phyloP scores from a whole-genome alignment of 1,284 basidiomycete species.

The Golubevia pallescens region DNA sequence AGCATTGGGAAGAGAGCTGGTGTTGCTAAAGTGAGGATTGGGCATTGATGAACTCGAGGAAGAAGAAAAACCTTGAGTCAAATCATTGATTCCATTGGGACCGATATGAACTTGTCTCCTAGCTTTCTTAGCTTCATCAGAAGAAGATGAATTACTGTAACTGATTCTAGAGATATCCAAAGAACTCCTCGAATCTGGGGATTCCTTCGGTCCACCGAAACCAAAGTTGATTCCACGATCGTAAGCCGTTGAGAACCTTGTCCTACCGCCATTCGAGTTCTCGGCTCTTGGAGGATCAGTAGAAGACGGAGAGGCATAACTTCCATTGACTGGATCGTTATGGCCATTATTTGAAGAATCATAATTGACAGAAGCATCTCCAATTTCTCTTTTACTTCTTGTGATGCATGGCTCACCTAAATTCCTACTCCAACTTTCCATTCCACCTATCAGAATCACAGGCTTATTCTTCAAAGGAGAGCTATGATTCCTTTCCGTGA shows the following conservation, averaged over 20 bases:
- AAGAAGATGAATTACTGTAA: not conserved
- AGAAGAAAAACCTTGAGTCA: slow-evolving; percentile 8
- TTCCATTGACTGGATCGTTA: no score
- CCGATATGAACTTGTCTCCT: slow-evolving; percentile 30
- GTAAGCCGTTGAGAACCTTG: not conserved
- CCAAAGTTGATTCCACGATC: not conserved
- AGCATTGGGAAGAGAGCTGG: not conserved
- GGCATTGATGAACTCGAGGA: slow-evolving; percentile 9
- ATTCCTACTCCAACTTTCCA: slow-evolving; percentile 46
- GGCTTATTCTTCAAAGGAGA: slow-evolving; percentile 34
- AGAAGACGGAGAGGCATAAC: not conserved
- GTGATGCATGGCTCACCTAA: slow-evolving; percentile 32
- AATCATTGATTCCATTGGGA: slow-evolving; percentile 9
- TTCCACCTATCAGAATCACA: slow-evolving; percentile 51
- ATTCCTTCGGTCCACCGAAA: not conserved
- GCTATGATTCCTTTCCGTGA: not conserved
- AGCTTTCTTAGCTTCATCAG: slow-evolving; percentile 14
- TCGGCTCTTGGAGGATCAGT: not conserved
- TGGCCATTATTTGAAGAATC: not conserved
- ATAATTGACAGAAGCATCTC: not conserved
- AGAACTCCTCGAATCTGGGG: not conserved
- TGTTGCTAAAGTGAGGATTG: not conserved
- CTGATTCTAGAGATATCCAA: not conserved
- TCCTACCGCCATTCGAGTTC: not conserved
- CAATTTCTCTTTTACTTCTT: slow-evolving; percentile 5